phyloP scores from a whole-genome alignment of 345 rosid species.

The Streptanthus diversifolius region DNA sequence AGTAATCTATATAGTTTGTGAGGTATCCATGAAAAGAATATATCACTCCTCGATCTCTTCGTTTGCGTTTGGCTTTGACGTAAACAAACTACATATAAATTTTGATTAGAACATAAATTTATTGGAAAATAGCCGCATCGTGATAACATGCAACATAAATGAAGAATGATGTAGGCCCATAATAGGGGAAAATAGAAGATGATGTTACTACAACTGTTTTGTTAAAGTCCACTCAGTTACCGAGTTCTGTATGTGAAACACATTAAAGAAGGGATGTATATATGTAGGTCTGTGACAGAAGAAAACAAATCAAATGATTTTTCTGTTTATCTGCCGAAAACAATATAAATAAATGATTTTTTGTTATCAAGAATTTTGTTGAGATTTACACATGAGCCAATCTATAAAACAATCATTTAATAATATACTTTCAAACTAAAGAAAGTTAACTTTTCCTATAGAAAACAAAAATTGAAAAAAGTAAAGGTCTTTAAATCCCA shows the following conservation, averaged over 20 bases:
- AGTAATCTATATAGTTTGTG: not conserved
- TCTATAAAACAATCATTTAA: not conserved
- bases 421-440: not conserved
- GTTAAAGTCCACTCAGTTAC: conserved; percentile 24
- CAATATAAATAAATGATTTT: conserved; percentile 14
- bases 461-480: not conserved
- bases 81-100: not conserved
- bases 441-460: not conserved
- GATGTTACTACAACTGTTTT: conserved; percentile 5
- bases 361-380: conserved; percentile 6
- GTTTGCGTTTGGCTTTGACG: not conserved
- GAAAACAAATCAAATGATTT: conserved; percentile 17
- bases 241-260: conserved; percentile 31
- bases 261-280: conserved; percentile 22
- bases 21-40: not conserved
- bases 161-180: conserved; percentile 17
- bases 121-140: not conserved
- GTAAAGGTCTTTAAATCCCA: conserved; percentile 26
- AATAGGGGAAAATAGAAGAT: not conserved
- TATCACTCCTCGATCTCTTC: not conserved
- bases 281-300: conserved; percentile 21
- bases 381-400: conserved; percentile 29
- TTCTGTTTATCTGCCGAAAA: not conserved
- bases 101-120: not conserved
- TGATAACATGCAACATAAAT: not conserved